Base-by-base conservation (phyloP, 2,329 filamentous ascomycete species). In the Teratosphaeria nubilosa region DNA sequence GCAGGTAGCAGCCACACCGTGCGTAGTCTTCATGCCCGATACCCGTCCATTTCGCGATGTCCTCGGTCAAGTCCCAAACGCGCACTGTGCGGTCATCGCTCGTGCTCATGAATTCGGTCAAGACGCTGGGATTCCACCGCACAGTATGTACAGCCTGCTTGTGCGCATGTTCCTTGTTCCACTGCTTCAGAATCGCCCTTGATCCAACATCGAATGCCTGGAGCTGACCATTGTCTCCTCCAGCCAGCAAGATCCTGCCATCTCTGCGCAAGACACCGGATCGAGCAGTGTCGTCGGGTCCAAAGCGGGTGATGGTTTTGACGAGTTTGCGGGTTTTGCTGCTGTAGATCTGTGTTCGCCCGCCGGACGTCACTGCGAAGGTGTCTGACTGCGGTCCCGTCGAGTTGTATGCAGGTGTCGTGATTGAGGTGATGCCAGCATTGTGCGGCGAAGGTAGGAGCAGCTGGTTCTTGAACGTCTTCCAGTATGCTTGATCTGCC, bases 401-500 rank as follows among this genome's bases (percentile, higher is more conserved):
- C n/a, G 41, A 66, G 27, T 73, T 73, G 51, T 67, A 62, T 56
- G 71, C 70, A 68, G 68, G 74, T 62, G 73, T 68, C 72, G 73
- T 76, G 72, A 99, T 95, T 73, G 95, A 86, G 34, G 91, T 96
- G 68, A 99, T 84, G 52, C 90, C 88, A 72, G 88, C 91, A 70
- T 90, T 89, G 63, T 94, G 90, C 63, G 91, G 91, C 62, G 92
- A 95, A 52, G 94, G 89, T 62, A 97, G 86, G 61, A 92, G 85
- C 59, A 95, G 84, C 64, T 91, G 89, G 66, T 91, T 94, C 76
- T 90, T 91, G 79, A 99, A 99, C 13, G 88, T 87, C 71, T 87
- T 88, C 95, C 95, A 99, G 80, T 97, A 97, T 64, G 86, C 83
- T 76, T 97, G 91, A 77, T 99, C 94, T 32, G 91, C 86, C 5